A percentile compares a stretch with the other conserved stretches of the same genome.
Evolutionary conservation across 176 grass and related monocot species (phyloP).

Genomic region (Carex scoparia): DNA sequence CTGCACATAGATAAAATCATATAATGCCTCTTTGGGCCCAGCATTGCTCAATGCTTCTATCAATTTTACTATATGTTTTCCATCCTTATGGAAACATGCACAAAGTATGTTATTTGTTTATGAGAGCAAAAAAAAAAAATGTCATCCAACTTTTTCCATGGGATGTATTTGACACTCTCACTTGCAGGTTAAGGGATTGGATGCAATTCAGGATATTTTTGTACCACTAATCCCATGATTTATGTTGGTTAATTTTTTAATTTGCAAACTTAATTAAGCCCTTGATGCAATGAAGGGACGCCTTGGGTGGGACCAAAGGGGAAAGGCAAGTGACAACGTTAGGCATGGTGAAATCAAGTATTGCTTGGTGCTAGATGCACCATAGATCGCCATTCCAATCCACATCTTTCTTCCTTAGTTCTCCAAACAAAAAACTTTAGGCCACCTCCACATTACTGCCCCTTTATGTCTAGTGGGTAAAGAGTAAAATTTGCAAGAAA

Average conservation of each 20-base stretch:
- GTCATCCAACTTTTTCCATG: neutral
- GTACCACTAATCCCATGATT: neutral
- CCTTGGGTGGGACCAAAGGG: neutral
- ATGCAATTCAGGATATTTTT: neutral
- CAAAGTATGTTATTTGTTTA: neutral
- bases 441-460: neutral
- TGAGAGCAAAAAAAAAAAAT: neutral
- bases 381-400: neutral
- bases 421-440: slow-evolving; percentile 7
- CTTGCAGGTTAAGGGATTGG: neutral
- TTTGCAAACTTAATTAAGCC: neutral
- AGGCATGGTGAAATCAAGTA: slow-evolving; percentile 10
- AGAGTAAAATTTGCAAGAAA: neutral
- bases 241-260: neutral
- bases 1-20: neutral
- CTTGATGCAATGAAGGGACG: neutral
- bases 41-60: neutral
- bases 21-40: neutral
- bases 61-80: neutral
- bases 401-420: slow-evolving; percentile 13
- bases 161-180: neutral
- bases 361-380: slow-evolving; percentile 14
- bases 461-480: neutral
- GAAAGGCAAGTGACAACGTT: neutral
- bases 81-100: neutral